These are phyloP conservation scores for Boeremia lycopersici DNA, from an alignment of 2,329 filamentous ascomycete species.

Conservation along the genomic window DNA sequence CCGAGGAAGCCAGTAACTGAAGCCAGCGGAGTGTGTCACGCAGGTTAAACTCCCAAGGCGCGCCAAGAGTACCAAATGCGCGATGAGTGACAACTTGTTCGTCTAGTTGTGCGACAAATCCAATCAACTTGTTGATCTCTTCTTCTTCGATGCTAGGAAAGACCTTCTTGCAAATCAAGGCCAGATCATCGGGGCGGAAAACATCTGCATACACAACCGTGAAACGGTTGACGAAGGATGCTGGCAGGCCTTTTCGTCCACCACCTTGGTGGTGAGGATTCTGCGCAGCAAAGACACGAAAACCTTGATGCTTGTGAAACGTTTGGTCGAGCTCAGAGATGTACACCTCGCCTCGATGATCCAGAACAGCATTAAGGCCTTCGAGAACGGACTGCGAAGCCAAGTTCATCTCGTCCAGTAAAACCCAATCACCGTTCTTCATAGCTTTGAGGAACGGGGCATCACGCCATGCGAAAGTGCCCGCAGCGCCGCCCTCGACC, in stretches of 20 bases:
- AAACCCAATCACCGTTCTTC: conserved; percentile 95
- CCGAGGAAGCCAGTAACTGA: conserved; percentile 67
- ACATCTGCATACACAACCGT: conserved; percentile 96
- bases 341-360: conserved; percentile 95
- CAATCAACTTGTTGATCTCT: conserved; percentile 71
- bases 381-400: conserved; percentile 96
- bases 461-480: conserved; percentile 93
- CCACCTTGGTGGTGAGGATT: conserved; percentile 98
- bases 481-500: conserved; percentile 87
- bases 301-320: conserved; percentile 86
- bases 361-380: conserved; percentile 93
- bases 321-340: conserved; percentile 94
- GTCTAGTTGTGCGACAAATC: conserved; percentile 82
- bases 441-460: conserved; percentile 95
- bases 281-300: conserved; percentile 94
- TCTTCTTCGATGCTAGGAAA: conserved; percentile 68
- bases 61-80: conserved; percentile 63
- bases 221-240: conserved; percentile 97
- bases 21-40: conserved; percentile 91
- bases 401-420: conserved; percentile 98
- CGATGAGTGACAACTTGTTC: conserved; percentile 66
- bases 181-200: conserved; percentile 80
- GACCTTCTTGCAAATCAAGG: conserved; percentile 78
- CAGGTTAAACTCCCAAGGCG: conserved; percentile 95
- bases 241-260: conserved; percentile 89